Percentiles rank a stretch among this genome's conserved stretches.
Conservation (phyloP, 179 eudicot species). For the Camellia oleifera region DNA sequence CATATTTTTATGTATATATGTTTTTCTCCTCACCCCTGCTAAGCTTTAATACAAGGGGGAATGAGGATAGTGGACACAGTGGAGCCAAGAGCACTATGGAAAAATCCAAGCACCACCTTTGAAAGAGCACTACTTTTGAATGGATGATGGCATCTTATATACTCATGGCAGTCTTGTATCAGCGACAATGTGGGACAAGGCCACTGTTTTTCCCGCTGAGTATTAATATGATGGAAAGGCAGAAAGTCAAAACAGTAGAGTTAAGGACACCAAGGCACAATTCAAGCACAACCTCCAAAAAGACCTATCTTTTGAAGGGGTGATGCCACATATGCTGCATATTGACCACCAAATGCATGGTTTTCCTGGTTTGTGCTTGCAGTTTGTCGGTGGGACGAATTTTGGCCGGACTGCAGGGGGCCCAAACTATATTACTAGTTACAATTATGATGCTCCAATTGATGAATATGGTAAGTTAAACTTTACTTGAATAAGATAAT, state of each 20-base stretch:
- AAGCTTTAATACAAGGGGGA: background rate
- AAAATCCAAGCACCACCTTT: background rate
- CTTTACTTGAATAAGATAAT: background rate
- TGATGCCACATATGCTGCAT: background rate
- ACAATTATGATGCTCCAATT: conserved; percentile 96
- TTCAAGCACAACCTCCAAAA: background rate
- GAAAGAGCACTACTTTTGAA: background rate
- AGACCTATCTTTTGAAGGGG: background rate
- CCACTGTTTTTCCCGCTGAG: background rate
- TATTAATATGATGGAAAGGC: background rate
- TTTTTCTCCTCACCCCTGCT: too few species aligned
- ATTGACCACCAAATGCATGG: background rate
- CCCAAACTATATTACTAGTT: conserved; percentile 86
- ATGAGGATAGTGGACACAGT: background rate
- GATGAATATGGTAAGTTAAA: conserved; percentile 85
- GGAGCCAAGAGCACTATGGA: background rate
- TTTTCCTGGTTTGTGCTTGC: conserved; percentile 29
- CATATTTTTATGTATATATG: background rate
- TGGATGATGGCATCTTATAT: background rate
- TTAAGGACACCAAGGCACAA: background rate
- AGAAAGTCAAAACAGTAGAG: background rate
- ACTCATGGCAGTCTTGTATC: background rate
- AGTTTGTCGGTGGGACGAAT: conserved; percentile 98
- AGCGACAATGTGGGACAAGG: background rate
- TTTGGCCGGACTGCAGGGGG: conserved; percentile 97